A percentile compares a stretch with the other conserved stretches of the same genome.
phyloP scores from a whole-genome alignment of 2,329 filamentous ascomycete species.

The Chaetomium sp. region DNA sequence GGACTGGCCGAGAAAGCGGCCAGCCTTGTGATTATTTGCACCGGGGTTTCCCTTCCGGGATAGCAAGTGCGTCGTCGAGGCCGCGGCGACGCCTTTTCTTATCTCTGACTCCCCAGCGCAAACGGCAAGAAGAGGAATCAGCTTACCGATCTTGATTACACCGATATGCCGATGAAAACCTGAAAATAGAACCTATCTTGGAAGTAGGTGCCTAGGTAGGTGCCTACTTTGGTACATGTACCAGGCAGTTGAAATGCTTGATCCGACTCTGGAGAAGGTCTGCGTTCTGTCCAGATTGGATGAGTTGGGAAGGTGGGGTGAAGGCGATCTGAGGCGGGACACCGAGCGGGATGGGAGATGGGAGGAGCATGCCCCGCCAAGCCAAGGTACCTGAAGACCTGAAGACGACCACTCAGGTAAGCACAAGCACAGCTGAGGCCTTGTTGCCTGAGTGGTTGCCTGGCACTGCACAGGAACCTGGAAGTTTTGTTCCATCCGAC shows the following conservation, averaged over 20 bases:
- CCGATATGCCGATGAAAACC: not conserved
- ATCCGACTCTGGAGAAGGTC: not conserved
- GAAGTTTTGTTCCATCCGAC: not conserved
- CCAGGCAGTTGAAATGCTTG: not conserved
- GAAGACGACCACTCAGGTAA: not conserved
- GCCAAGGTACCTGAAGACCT: constrained; percentile 1
- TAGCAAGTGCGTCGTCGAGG: not conserved
- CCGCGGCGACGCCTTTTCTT: constrained; percentile 18
- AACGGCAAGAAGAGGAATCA: not conserved
- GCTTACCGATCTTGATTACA: not conserved
- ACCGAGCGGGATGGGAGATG: not conserved
- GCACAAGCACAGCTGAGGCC: not conserved
- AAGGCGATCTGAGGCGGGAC: not conserved
- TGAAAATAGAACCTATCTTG: not conserved
- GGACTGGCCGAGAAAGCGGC: constrained; percentile 22
- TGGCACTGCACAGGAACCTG: not conserved
- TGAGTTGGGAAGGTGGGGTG: constrained; percentile 20
- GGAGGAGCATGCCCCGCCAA: not conserved
- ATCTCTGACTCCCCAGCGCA: constrained; percentile 5
- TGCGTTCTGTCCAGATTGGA: constrained; percentile 1
- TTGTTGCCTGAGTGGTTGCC: not conserved
- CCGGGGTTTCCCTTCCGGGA: constrained; percentile 25
- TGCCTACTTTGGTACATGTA: too few relatives aligned
- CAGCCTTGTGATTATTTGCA: constrained; percentile 8
- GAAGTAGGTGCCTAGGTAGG: too few relatives aligned